These are phyloP conservation scores for Fusarium longipes DNA, from an alignment of 2,329 filamentous ascomycete species.

Conservation along the genomic window DNA sequence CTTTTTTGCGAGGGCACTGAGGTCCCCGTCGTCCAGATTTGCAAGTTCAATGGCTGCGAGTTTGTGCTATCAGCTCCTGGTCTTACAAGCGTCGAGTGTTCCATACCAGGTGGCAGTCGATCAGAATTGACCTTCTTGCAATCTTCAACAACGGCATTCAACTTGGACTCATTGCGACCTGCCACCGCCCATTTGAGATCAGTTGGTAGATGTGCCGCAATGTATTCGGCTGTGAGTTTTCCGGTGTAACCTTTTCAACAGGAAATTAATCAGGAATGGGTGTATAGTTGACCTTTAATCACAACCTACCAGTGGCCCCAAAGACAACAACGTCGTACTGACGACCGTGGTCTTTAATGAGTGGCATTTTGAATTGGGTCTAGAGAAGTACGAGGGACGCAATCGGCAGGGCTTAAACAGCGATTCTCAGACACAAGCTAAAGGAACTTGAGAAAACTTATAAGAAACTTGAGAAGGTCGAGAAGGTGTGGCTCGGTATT, in stretches of 20 bases:
- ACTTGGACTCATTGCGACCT: constrained; percentile 81
- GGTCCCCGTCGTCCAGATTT: constrained; percentile 57
- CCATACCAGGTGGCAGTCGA: constrained; percentile 74
- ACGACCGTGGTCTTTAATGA: constrained; percentile 60
- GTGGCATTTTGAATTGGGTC: constrained; percentile 52
- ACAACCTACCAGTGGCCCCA: constrained; percentile 64
- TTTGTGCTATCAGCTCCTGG: not conserved
- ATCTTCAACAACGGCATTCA: constrained; percentile 74
- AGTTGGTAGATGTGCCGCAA: constrained; percentile 75
- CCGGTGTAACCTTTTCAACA: constrained; percentile 81
- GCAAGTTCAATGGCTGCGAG: constrained; percentile 64
- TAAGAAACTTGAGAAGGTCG: not conserved
- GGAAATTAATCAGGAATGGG: not conserved
- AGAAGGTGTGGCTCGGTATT: not conserved
- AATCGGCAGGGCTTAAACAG: not conserved
- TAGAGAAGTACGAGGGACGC: not conserved
- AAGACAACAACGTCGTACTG: constrained; percentile 69
- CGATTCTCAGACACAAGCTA: not conserved
- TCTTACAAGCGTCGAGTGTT: not conserved
- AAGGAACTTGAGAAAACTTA: not conserved
- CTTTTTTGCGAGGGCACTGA: constrained; percentile 65
- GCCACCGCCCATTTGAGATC: constrained; percentile 89
- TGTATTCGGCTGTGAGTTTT: constrained; percentile 78
- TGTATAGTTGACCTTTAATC: not conserved
- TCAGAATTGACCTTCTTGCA: constrained; percentile 75